These are phyloP conservation scores for Choiromyces venosus DNA, from an alignment of 495 filamentous ascomycete genomes.

Conservation along the genomic window DNA sequence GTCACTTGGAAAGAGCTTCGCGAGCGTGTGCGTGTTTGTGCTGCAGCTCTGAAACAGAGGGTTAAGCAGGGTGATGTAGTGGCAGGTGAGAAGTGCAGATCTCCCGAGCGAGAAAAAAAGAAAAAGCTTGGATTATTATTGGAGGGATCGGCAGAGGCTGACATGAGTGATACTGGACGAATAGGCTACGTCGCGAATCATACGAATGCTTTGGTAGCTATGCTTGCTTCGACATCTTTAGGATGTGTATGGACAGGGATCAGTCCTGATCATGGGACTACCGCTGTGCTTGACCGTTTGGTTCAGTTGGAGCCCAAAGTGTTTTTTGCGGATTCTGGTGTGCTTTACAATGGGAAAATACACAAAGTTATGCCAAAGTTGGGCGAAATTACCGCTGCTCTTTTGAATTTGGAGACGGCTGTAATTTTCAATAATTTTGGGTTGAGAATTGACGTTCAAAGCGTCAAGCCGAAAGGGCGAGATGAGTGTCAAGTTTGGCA, in stretches of 20 bases:
- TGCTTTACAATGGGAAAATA: conserved; percentile 79
- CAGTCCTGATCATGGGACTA: conserved; percentile 49
- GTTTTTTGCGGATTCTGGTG: conserved; percentile 79
- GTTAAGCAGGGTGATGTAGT: conserved; percentile 68
- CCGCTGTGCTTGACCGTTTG: conserved; percentile 74
- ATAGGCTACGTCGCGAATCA: conserved; percentile 82
- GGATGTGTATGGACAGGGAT: conserved; percentile 90
- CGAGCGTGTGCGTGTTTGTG: conserved; percentile 67
- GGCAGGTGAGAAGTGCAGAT: conserved; percentile 46
- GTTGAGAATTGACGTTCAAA: conserved; percentile 31
- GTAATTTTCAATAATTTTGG: conserved; percentile 61
- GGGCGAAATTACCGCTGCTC: conserved; percentile 58
- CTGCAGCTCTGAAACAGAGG: conserved; percentile 60
- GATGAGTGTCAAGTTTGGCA: conserved; percentile 43
- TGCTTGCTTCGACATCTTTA: conserved; percentile 72
- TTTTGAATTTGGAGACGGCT: conserved; percentile 59
- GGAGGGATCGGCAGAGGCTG: conserved; percentile 1
- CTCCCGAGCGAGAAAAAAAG: background rate
- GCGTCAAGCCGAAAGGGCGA: conserved; percentile 44
- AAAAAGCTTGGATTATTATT: background rate
- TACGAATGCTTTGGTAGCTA: conserved; percentile 72
- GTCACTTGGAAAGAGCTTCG: conserved; percentile 77
- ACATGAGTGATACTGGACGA: background rate
- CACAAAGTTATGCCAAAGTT: conserved; percentile 69
- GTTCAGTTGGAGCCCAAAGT: conserved; percentile 73